Percentiles rank a stretch among this genome's conserved stretches.
Evolutionary conservation across 371 early-diverging fungal species (phyloP).

Genomic region (Dichotomocladium elegans): DNA sequence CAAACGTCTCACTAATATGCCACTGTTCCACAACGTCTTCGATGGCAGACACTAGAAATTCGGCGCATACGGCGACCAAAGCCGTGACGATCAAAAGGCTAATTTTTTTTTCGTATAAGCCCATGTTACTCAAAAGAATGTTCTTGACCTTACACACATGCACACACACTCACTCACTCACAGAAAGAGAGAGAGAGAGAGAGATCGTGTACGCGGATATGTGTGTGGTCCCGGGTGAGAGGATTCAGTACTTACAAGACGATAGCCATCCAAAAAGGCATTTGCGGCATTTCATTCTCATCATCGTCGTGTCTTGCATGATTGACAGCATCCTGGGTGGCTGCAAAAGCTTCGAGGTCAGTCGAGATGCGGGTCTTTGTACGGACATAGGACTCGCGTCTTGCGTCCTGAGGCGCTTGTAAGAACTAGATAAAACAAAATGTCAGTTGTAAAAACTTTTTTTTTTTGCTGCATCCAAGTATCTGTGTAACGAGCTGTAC

Average conservation of each 20-base stretch:
- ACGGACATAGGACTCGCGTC: background rate
- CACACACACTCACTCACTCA: too few species aligned
- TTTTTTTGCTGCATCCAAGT: too few species aligned
- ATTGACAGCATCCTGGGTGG: too few species aligned
- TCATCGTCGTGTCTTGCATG: constrained; percentile 34
- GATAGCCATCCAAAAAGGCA: constrained; percentile 52
- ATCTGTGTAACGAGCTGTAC: constrained; percentile 28
- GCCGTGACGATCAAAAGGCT: constrained; percentile 33
- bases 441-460: too few species aligned
- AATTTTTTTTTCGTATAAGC: background rate
- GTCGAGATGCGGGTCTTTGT: background rate
- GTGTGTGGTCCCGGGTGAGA: background rate
- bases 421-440: too few species aligned
- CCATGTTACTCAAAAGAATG: too few species aligned
- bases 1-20: constrained; percentile 73
- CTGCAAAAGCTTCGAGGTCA: constrained; percentile 1
- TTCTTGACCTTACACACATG: too few species aligned
- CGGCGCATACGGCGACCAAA: constrained; percentile 77
- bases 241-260: constrained; percentile 28
- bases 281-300: constrained; percentile 49
- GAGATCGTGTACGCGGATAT: background rate
- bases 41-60: constrained; percentile 76
- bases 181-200: too few species aligned
- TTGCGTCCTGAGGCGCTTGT: constrained; percentile 14
- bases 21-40: constrained; percentile 62